phyloP scores from a whole-genome alignment of 805 yeast genomes.

The Candida sphagnicola region DNA sequence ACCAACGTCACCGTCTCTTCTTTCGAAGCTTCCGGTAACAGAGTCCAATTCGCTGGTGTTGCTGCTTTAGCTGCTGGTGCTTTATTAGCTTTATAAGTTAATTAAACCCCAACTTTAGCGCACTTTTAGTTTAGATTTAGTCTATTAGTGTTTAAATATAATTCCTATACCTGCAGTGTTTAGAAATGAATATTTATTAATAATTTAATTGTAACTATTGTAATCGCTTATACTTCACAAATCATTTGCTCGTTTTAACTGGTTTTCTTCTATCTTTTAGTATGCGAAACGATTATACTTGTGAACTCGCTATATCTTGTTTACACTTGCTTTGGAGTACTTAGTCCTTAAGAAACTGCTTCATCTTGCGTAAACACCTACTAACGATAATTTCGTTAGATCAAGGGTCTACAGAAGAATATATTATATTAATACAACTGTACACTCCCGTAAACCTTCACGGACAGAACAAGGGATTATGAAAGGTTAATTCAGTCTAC shows the following conservation, averaged over 20 bases:
- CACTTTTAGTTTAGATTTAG: not conserved
- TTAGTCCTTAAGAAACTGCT: not conserved
- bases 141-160: not conserved
- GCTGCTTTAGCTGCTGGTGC: constrained; percentile 49
- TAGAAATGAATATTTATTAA: not conserved
- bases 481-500: constrained; percentile 49
- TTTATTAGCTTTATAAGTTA: constrained; percentile 55
- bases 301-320: not conserved
- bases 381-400: too few species aligned
- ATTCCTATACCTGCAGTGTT: constrained; percentile 1
- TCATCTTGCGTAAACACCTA: not conserved
- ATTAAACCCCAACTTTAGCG: constrained; percentile 1
- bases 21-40: constrained; percentile 36
- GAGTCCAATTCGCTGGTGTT: constrained; percentile 35
- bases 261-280: not conserved
- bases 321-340: not conserved
- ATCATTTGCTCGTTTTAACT: not conserved
- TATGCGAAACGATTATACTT: not conserved
- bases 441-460: too few species aligned
- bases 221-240: too few species aligned
- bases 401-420: too few species aligned
- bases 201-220: too few species aligned
- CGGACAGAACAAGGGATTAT: constrained; percentile 54
- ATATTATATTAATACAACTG: too few species aligned
- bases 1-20: constrained; percentile 13